Evolutionary conservation across 768 basidiomycete species (phyloP).

Genomic region (Gelatoporia subvermispora): DNA sequence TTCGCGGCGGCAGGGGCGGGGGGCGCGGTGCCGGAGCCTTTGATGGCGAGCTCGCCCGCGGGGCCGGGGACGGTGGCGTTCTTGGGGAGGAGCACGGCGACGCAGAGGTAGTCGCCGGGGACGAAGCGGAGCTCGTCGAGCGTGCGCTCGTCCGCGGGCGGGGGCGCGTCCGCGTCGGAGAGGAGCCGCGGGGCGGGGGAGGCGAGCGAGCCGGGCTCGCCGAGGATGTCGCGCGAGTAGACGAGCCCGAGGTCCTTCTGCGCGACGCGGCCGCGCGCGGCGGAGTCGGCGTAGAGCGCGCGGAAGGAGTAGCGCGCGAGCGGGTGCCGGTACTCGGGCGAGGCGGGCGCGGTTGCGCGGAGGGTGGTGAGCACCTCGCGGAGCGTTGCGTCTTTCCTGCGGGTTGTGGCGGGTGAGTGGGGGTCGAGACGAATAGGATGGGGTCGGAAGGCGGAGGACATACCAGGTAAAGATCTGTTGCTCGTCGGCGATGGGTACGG

Average conservation of each 20-base stretch:
- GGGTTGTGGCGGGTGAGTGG: background rate
- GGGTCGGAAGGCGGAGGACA: conserved; percentile 12
- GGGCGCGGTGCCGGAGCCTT: conserved; percentile 40
- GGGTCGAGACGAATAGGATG: background rate
- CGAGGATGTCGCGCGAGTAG: conserved; percentile 80
- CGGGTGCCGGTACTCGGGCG: conserved; percentile 73
- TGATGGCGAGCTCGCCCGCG: conserved; percentile 49
- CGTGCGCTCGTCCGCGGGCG: conserved; percentile 46
- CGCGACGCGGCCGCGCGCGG: conserved; percentile 64
- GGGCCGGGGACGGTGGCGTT: conserved; percentile 36
- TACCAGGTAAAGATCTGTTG: conserved; percentile 82
- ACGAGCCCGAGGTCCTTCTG: conserved; percentile 80
- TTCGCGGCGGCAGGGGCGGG: conserved; percentile 29
- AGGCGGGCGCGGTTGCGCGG: conserved; percentile 62
- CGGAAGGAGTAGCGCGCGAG: conserved; percentile 80
- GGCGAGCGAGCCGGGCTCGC: conserved; percentile 65
- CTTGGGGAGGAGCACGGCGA: conserved; percentile 75
- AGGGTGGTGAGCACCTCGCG: conserved; percentile 75
- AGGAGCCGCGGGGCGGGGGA: conserved; percentile 56
- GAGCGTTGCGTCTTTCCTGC: conserved; percentile 79
- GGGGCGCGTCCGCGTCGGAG: conserved; percentile 37
- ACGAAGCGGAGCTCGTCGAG: conserved; percentile 77
- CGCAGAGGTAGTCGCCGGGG: conserved; percentile 74
- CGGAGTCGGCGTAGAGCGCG: conserved; percentile 71
- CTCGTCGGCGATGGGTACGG: conserved; percentile 73